phyloP scores from a whole-genome alignment of 306 rosid genomes.

The Hylodesmum podocarpum region DNA sequence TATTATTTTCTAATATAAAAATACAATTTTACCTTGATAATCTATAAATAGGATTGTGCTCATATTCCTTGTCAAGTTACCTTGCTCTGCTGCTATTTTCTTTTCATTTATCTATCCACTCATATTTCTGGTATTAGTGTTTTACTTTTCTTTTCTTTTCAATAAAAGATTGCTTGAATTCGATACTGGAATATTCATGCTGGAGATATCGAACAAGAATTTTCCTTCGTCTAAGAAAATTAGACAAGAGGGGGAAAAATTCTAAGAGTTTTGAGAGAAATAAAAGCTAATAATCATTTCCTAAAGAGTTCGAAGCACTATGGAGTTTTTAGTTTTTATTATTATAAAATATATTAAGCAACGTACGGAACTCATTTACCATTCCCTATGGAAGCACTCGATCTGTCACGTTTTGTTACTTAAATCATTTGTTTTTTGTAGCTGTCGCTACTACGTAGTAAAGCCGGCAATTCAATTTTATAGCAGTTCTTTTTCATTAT shows the following conservation, averaged over 20 bases:
- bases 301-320: neutral
- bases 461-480: constrained; percentile 34
- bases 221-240: constrained; percentile 21
- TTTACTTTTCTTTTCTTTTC: neutral
- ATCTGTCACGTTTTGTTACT: neutral
- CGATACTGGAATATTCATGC: neutral
- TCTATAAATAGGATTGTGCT: too few species aligned
- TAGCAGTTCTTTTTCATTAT: neutral
- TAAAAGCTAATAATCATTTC: constrained; percentile 1
- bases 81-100: too few species aligned
- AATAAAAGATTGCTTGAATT: neutral
- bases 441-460: neutral
- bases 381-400: neutral
- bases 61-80: too few species aligned
- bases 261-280: constrained; percentile 3
- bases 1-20: too few species aligned
- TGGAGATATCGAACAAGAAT: constrained; percentile 4
- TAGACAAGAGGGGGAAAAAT: neutral
- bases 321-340: neutral
- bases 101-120: too few species aligned
- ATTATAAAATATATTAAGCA: neutral
- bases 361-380: constrained; percentile 14
- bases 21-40: too few species aligned
- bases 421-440: constrained; percentile 3
- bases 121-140: too few species aligned